A percentile compares a stretch with the other conserved stretches of the same genome.
These are phyloP conservation scores for Hypoxylon sp. DNA, from an alignment of 2,329 filamentous ascomycete species.

Conservation along the genomic window DNA sequence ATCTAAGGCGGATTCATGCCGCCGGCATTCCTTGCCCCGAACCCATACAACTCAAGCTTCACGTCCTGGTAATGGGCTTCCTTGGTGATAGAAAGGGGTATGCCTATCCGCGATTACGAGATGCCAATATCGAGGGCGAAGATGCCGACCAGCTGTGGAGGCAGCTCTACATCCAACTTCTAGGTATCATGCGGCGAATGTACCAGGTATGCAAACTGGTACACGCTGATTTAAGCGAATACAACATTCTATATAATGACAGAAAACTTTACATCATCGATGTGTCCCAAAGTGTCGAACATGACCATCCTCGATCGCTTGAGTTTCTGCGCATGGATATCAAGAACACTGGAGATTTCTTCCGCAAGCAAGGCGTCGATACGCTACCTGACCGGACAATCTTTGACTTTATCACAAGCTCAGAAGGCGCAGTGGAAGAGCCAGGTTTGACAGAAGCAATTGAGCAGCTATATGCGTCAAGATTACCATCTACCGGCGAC, in stretches of 20 bases:
- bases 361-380: constrained; percentile 86
- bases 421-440: constrained; percentile 72
- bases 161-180: constrained; percentile 82
- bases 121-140: constrained; percentile 80
- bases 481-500: constrained; percentile 64
- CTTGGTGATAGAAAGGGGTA: constrained; percentile 89
- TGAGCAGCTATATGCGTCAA: constrained; percentile 75
- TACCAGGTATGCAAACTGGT: constrained; percentile 94
- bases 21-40: constrained; percentile 93
- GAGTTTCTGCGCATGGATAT: constrained; percentile 99
- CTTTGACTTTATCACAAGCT: constrained; percentile 84
- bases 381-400: constrained; percentile 82
- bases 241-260: constrained; percentile 94
- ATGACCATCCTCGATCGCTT: constrained; percentile 91
- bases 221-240: constrained; percentile 97
- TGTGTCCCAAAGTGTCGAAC: constrained; percentile 96
- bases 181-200: constrained; percentile 91
- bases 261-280: constrained; percentile 92
- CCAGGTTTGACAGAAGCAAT: constrained; percentile 73
- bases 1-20: constrained; percentile 85
- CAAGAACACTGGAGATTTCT: constrained; percentile 96
- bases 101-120: constrained; percentile 88
- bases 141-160: constrained; percentile 81
- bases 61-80: constrained; percentile 96
- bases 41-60: constrained; percentile 88